phyloP scores from a whole-genome alignment of 2,329 filamentous ascomycete genomes.

The Lojkania enalia region DNA sequence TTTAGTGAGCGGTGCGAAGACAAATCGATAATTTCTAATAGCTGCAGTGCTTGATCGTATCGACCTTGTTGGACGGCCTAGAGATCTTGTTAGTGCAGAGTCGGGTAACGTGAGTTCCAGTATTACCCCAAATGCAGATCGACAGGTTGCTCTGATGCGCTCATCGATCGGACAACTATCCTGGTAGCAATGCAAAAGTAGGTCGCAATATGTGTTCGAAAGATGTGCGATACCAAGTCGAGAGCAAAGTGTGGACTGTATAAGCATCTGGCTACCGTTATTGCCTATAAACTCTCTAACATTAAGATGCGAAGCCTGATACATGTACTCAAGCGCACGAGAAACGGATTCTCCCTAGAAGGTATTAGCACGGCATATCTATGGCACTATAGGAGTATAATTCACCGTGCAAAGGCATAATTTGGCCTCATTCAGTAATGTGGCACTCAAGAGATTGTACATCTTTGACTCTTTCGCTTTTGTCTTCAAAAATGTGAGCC shows the following conservation, averaged over 20 bases:
- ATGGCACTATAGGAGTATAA: background rate
- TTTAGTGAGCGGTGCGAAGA: slow-evolving; percentile 73
- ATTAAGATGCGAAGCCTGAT: slow-evolving; percentile 81
- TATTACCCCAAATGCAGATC: slow-evolving; percentile 64
- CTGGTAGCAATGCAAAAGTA: slow-evolving; percentile 75
- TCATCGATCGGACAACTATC: slow-evolving; percentile 73
- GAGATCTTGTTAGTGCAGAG: background rate
- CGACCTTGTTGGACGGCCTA: slow-evolving; percentile 66
- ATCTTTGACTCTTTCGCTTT: slow-evolving; percentile 86
- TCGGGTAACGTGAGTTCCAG: background rate
- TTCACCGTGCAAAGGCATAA: slow-evolving; percentile 73
- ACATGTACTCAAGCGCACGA: slow-evolving; percentile 72
- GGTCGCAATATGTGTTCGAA: slow-evolving; percentile 66
- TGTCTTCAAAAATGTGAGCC: slow-evolving; percentile 77
- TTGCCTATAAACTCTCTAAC: slow-evolving; percentile 75
- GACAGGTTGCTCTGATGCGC: slow-evolving; percentile 72
- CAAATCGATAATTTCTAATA: slow-evolving; percentile 63
- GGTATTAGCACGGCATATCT: slow-evolving; percentile 9
- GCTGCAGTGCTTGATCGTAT: slow-evolving; percentile 68
- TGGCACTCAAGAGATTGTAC: slow-evolving; percentile 82
- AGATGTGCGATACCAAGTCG: slow-evolving; percentile 67
- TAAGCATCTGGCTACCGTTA: slow-evolving; percentile 72
- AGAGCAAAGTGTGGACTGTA: slow-evolving; percentile 74
- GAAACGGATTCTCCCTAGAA: slow-evolving; percentile 60
- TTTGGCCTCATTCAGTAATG: slow-evolving; percentile 83